Evolutionary conservation across 2,329 filamentous ascomycete genomes (phyloP), one percentile per base, ranked within the genome.

Genomic region (Xylariaceae sp.): DNA sequence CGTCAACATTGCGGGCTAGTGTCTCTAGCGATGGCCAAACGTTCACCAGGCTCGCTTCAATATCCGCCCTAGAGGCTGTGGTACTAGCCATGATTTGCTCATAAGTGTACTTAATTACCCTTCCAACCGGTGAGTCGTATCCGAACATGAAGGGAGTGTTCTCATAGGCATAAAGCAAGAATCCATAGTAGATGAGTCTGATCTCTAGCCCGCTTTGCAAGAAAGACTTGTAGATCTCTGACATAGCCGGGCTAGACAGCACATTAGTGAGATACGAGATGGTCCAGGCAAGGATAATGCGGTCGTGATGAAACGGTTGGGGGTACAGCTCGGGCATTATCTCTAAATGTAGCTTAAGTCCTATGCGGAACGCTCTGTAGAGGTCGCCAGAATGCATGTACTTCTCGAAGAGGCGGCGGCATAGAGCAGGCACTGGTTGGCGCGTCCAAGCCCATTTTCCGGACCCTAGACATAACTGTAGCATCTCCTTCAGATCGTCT

Each of bases 391-490:
- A 47, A 39, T 53, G 49, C 10, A 64, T 44, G 45, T 62, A 62
- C 31, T 42, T 36, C 11, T 49, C 32, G 42, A 62, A 56, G 36
- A 64, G 58, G 12, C 55, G 58, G 6, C 53, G 57, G 48, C 52
- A 58, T 10, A 64, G 56, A 18, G 45, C 39, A 2, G 59, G 60
- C 15, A 64, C 57, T 7, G 62, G 62, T 44, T 62, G 60, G 18
- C 56, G 52, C 11, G 57, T 52, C 60, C 58, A 62, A 7, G 15
- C 44, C 60, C 60, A 64, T 47, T 62, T 50, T 38, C 57, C 57
- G 7, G 61, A 62, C n/a, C 54, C 49, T 14, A 63, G 53, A 31
- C 60, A 64, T 52, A 62, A 51, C 43, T 53, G 51, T n/a, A 64
- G 52, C 15, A 56, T 48, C 5, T 44, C 44, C 35, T 51, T 59